Conservation (phyloP, 2,329 filamentous ascomycete species). For the Neonectria coccinea region DNA sequence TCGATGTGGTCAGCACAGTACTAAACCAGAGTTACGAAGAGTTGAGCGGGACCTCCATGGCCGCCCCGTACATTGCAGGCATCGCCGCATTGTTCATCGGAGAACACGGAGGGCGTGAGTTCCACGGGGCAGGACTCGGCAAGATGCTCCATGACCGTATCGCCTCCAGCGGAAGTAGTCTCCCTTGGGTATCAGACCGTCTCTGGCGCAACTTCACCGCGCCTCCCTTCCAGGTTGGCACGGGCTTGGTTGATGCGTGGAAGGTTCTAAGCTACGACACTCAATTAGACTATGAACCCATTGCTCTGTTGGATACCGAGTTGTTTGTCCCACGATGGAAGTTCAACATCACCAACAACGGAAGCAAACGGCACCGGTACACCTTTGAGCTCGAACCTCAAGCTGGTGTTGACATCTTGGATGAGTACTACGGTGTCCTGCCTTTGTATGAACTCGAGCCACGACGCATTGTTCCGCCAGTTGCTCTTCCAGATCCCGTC, state of each 20-base stretch:
- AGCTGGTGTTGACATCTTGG: conserved; percentile 53
- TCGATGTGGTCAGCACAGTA: conserved; percentile 63
- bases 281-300: conserved; percentile 54
- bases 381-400: conserved; percentile 55
- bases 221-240: conserved; percentile 57
- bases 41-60: conserved; percentile 68
- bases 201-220: conserved; percentile 44
- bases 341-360: conserved; percentile 59
- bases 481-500: conserved; percentile 45
- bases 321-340: conserved; percentile 53
- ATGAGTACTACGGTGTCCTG: conserved; percentile 46
- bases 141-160: conserved; percentile 51
- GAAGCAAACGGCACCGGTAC: conserved; percentile 54
- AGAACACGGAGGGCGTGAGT: conserved; percentile 54
- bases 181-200: conserved; percentile 46
- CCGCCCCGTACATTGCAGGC: conserved; percentile 65
- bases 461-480: conserved; percentile 44
- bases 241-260: conserved; percentile 60
- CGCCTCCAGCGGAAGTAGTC: conserved; percentile 49
- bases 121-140: conserved; percentile 52
- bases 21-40: conserved; percentile 57
- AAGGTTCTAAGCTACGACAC: conserved; percentile 57
- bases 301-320: conserved; percentile 63
- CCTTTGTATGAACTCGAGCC: conserved; percentile 46
- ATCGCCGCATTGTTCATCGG: conserved; percentile 61